Percentiles rank a stretch among this genome's conserved stretches.
Conservation (phyloP, 2,329 filamentous ascomycete species). For the Berkeleyomyces rouxiae region DNA sequence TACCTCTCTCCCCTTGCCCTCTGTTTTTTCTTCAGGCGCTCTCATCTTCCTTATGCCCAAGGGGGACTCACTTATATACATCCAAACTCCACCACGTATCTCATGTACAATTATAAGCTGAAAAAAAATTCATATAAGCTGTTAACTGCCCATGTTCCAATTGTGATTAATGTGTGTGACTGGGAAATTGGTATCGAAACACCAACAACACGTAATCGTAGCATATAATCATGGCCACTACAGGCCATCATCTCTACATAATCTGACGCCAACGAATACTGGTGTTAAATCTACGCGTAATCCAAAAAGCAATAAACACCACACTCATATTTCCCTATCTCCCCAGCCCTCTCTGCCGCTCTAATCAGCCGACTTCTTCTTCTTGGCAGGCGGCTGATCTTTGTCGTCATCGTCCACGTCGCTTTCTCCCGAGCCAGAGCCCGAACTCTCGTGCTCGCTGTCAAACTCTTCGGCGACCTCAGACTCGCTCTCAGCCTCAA, state of each 20-base stretch:
- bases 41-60: conserved; percentile 9
- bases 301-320: not conserved
- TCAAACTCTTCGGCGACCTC: conserved; percentile 96
- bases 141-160: not conserved
- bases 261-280: not conserved
- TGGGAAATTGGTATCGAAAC: not conserved
- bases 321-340: conserved; percentile 9
- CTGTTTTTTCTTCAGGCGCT: not conserved
- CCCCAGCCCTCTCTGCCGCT: conserved; percentile 6
- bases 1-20: not conserved
- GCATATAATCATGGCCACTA: not conserved
- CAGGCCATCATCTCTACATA: not conserved
- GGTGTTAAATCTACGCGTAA: not conserved
- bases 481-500: conserved; percentile 78
- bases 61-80: not conserved
- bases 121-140: not conserved
- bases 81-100: not conserved
- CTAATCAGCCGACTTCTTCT: conserved; percentile 27
- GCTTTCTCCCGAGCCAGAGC: conserved; percentile 41
- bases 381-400: conserved; percentile 31
- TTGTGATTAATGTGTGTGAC: not conserved
- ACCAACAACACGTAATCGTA: no score
- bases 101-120: not conserved
- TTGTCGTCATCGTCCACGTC: conserved; percentile 29
- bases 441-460: conserved; percentile 74